Base-by-base conservation (phyloP, 306 rosid species). In the cucumber (Cucumis sativus) region DNA sequence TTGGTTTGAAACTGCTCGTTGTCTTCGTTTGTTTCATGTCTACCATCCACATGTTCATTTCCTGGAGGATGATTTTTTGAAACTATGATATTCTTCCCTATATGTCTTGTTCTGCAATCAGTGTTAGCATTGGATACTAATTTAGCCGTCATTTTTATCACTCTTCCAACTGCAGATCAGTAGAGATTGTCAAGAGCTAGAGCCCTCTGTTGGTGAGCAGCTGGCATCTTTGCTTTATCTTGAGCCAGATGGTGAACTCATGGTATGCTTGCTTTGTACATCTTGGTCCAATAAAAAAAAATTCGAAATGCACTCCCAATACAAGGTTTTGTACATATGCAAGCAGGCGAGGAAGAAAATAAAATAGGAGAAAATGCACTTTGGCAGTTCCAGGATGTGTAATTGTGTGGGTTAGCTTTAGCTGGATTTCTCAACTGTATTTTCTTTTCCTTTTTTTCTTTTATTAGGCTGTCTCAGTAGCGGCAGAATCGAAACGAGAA, bases 131-230 rank as follows among this genome's bases (percentile, higher is more conserved):
- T 21, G 62, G 23, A 17, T 52, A 21, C 33, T 23, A 33, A 78
- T 20, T 66, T 51, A 54, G 56, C 58, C 71, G 23, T 21, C 68
- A 77, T 20, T 25, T 43, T 62, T 61, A 10, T 23, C 64, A 51
- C 15, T 78, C 78, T n/a, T 85, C 25, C 74, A 64, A 58, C 75
- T 86, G 92, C 96, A 96, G 99, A 96, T 96, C 83, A 96, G 99
- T 82, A 96, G 99, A 91, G 99, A 96, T 84, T 96, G 99, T 79
- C 99, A 96, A 84, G 99, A 96, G 90, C 86, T 96, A 70, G 99
- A 96, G 79, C 88, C 92, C 65, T 84, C 97, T 28, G 78, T 96
- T 40, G 99, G 99, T 75, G 99, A 96, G 91, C 98, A 96, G 89
- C 77, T 96, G 81, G 98, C 96, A 55, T 96, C 99, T 76, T 86